Base-by-base conservation (phyloP, 2,329 filamentous ascomycete genomes). In the Neurospora sp. region DNA sequence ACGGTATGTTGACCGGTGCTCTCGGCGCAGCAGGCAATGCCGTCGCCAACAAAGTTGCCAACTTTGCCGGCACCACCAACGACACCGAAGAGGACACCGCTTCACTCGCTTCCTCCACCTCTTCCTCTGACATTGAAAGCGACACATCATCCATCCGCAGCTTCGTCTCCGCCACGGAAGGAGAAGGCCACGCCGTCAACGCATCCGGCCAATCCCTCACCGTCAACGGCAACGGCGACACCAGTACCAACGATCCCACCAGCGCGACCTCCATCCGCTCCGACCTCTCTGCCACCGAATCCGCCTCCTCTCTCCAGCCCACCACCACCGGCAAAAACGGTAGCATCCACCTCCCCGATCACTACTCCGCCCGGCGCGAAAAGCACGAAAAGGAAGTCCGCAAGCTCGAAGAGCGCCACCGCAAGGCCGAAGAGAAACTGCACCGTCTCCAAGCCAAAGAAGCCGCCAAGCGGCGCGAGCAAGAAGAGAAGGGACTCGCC, bases 371-470 rank as follows among this genome's bases (percentile, higher is more conserved):
- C 68, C 9, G 69, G 68, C 15, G 68, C 67, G 3, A 69, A 72
- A 8, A 81, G 23, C 82, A 87, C 71, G 89, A 91, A 38, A 90
- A 89, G 75, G 89, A 92, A 74, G 83, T 93, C 3, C 81, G 82
- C 71, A 91, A 89, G 76, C 84, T 92, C 9, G 82, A 88, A 66
- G 84, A 87, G 17, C 86, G 86, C 70, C 86, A 86, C 9, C 83
- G 81, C 67, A 89, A 89, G 74, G 81, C 92, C 0, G 86, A 91
- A 52, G 86, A 88, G 23, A 90, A 89, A 75, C 81, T 90, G 8
- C 82, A 81, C n/a, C 84, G 85, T 38, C 81, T 77, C 36, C 84
- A 83, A 71, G 71, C 72, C 40, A 68, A 70, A 9, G 39, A 62
- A 9, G 73, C 69, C 7, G 40, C 67, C 11, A 72, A 74, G n/a